Evolutionary conservation across 2,329 filamentous ascomycete genomes (phyloP).

Genomic region (Chaetomiaceae sp.): DNA sequence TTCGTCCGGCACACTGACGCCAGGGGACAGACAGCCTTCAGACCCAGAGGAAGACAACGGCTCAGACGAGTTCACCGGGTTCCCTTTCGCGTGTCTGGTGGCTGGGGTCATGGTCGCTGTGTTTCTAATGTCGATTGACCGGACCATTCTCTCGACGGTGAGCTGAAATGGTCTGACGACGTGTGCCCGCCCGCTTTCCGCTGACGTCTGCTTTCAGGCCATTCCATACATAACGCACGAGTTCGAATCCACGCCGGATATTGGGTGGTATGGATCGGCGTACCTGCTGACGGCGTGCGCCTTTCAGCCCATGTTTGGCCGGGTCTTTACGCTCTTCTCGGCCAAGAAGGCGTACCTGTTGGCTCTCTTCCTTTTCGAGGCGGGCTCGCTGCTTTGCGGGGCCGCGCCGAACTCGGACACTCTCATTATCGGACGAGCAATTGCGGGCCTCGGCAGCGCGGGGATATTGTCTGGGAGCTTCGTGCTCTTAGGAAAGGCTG

Average conservation of each 20-base stretch:
- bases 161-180: background rate
- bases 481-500: conserved; percentile 31
- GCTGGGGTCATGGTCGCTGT: conserved; percentile 21
- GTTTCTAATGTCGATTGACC: conserved; percentile 23
- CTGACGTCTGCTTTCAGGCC: conserved; percentile 14
- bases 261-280: conserved; percentile 29
- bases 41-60: background rate
- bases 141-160: conserved; percentile 26
- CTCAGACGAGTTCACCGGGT: conserved; percentile 11
- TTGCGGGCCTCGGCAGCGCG: conserved; percentile 36
- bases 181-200: background rate
- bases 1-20: background rate
- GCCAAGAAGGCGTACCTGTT: conserved; percentile 27
- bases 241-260: conserved; percentile 32
- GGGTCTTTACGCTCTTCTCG: conserved; percentile 34
- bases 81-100: conserved; percentile 19
- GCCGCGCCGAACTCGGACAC: conserved; percentile 31
- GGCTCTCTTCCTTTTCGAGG: conserved; percentile 30
- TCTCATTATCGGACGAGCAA: conserved; percentile 36
- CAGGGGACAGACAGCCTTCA: background rate
- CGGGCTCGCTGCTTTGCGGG: conserved; percentile 36
- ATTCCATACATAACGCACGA: conserved; percentile 32
- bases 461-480: conserved; percentile 35
- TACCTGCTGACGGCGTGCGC: conserved; percentile 35
- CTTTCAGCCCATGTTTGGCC: conserved; percentile 34